These are phyloP conservation scores for Colletotrichum sp. DNA, from an alignment of 2,329 filamentous ascomycete genomes.

Conservation along the genomic window DNA sequence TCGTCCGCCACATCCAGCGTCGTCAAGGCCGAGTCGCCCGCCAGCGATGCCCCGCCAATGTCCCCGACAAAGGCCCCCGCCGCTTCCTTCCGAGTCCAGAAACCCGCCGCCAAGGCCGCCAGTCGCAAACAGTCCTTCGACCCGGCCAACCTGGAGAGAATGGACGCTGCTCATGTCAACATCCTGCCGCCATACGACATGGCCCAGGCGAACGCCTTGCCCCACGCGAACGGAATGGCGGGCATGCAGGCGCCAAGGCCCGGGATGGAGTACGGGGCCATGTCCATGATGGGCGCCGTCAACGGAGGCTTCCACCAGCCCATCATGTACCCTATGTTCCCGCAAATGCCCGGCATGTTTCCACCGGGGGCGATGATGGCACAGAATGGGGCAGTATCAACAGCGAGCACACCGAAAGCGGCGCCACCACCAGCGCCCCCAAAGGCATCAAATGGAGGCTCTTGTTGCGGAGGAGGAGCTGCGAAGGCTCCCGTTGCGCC, in stretches of 20 bases:
- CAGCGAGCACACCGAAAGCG: background rate
- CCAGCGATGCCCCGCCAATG: constrained; percentile 32
- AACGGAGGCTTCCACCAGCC: constrained; percentile 19
- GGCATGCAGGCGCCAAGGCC: constrained; percentile 19
- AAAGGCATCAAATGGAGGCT: background rate
- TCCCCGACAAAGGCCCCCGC: constrained; percentile 39
- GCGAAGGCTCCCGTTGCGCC: background rate
- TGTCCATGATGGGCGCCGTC: constrained; percentile 16
- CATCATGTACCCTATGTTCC: constrained; percentile 16
- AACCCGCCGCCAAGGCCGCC: constrained; percentile 40
- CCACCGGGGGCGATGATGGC: background rate
- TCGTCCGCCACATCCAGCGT: constrained; percentile 8
- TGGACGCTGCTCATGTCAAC: constrained; percentile 59
- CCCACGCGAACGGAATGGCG: constrained; percentile 24
- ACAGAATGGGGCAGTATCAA: background rate
- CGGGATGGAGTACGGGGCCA: constrained; percentile 15
- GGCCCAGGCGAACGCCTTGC: constrained; percentile 5
- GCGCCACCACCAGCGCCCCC: background rate
- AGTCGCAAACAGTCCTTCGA: constrained; percentile 56
- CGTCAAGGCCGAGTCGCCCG: constrained; percentile 26
- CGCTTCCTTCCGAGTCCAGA: constrained; percentile 50
- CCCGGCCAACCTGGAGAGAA: constrained; percentile 51
- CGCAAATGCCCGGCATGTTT: constrained; percentile 15
- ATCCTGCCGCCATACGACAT: constrained; percentile 41
- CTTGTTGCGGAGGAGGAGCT: constrained; percentile 6